A percentile compares a stretch with the other conserved stretches of the same genome.
phyloP scores from a whole-genome alignment of 2,329 filamentous ascomycete genomes.

The Claviceps digitariae region DNA sequence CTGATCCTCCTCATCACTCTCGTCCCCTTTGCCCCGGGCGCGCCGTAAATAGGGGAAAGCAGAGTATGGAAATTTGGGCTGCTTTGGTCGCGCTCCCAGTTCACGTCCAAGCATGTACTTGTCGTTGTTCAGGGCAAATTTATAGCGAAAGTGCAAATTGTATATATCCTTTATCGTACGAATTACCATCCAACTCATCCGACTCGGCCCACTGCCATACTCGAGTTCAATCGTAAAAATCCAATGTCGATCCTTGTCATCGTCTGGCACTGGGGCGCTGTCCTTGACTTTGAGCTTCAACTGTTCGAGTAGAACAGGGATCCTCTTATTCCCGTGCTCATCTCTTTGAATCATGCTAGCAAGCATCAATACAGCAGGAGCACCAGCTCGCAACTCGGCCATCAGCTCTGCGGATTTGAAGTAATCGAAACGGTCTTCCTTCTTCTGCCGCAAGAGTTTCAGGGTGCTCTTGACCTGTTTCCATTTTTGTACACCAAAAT shows the following conservation, averaged over 20 bases:
- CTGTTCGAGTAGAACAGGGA: slow-evolving; percentile 90
- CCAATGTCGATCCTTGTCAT: slow-evolving; percentile 56
- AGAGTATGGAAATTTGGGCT: slow-evolving; percentile 80
- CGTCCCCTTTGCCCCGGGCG: slow-evolving; percentile 64
- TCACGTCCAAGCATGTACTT: slow-evolving; percentile 64
- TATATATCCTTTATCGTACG: slow-evolving; percentile 80
- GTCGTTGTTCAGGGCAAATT: slow-evolving; percentile 70
- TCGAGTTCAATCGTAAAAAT: slow-evolving; percentile 87
- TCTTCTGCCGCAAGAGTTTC: slow-evolving; percentile 65
- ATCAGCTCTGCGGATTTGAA: slow-evolving; percentile 93
- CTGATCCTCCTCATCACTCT: slow-evolving; percentile 60
- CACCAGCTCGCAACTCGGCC: slow-evolving; percentile 84
- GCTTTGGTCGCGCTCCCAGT: slow-evolving; percentile 54
- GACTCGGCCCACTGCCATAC: slow-evolving; percentile 86
- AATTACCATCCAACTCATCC: slow-evolving; percentile 93
- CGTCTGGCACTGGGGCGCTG: slow-evolving; percentile 54
- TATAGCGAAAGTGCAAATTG: slow-evolving; percentile 89
- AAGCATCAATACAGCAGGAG: slow-evolving; percentile 83
- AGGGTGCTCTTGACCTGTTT: slow-evolving; percentile 82
- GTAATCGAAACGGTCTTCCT: slow-evolving; percentile 80
- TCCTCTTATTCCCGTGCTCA: slow-evolving; percentile 87
- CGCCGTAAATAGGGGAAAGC: slow-evolving; percentile 83
- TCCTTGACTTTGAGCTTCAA: slow-evolving; percentile 79
- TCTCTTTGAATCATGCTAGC: slow-evolving; percentile 97
- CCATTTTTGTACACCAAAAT: slow-evolving; percentile 74